Percentiles rank a stretch among this genome's conserved stretches.
Conservation (phyloP, 2,329 filamentous ascomycete genomes). For the Ascochyta clinopodiicola region DNA sequence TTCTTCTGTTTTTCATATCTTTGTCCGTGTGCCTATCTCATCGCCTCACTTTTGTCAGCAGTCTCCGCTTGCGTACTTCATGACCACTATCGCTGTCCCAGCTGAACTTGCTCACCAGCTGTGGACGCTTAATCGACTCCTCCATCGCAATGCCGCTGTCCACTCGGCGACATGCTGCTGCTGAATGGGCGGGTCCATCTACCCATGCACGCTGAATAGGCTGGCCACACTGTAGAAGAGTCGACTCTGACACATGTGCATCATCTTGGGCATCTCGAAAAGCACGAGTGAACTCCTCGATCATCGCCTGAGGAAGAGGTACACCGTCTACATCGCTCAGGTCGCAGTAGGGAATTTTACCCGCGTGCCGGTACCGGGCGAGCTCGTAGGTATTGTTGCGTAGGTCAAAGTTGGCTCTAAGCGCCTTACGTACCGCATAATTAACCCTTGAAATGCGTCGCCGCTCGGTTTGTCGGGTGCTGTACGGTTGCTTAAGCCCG, state of each 20-base stretch:
- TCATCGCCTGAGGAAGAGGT: neutral
- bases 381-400: neutral
- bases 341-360: neutral
- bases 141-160: neutral
- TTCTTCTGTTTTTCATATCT: neutral
- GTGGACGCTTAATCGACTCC: neutral
- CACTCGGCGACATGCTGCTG: neutral
- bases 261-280: neutral
- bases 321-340: constrained; percentile 5
- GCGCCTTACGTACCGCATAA: constrained; percentile 4
- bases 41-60: neutral
- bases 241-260: neutral
- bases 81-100: constrained; percentile 3
- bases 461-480: neutral
- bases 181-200: neutral
- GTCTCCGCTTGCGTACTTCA: neutral
- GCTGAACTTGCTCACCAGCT: constrained; percentile 3
- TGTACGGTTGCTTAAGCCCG: neutral
- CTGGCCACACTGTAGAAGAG: neutral
- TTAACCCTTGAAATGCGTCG: neutral
- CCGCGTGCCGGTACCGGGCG: neutral
- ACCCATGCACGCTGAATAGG: neutral
- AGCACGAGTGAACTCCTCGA: neutral
- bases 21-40: neutral
- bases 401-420: neutral